Evolutionary conservation across 805 yeast genomes (phyloP).

Genomic region (Pichia gijzeniarum): DNA sequence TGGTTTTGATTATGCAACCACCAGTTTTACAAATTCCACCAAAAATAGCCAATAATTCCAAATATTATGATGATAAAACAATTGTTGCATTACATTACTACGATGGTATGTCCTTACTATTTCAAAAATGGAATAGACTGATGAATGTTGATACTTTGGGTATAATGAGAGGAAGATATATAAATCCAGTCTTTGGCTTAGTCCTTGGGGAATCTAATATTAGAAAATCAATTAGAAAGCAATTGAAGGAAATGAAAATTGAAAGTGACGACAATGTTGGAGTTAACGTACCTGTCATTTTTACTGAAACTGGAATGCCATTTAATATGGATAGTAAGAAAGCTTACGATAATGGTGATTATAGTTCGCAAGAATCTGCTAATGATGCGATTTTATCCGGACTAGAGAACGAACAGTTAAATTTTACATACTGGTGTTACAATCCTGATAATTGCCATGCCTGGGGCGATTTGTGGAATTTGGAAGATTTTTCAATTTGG

Average conservation of each 20-base stretch:
- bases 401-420: slow-evolving; percentile 63
- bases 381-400: slow-evolving; percentile 78
- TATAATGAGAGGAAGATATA: slow-evolving; percentile 69
- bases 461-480: slow-evolving; percentile 91
- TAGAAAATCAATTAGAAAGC: slow-evolving; percentile 62
- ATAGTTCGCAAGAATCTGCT: slow-evolving; percentile 69
- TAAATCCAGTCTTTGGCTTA: slow-evolving; percentile 64
- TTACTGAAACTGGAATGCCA: slow-evolving; percentile 97
- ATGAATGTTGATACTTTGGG: slow-evolving; percentile 90
- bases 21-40: slow-evolving; percentile 83
- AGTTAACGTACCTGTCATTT: slow-evolving; percentile 55
- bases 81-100: slow-evolving; percentile 86
- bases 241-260: slow-evolving; percentile 54
- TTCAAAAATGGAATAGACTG: slow-evolving; percentile 76
- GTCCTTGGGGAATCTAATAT: slow-evolving; percentile 81
- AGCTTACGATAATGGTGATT: slow-evolving; percentile 64
- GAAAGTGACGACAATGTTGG: slow-evolving; percentile 68
- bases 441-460: slow-evolving; percentile 63
- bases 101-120: slow-evolving; percentile 91
- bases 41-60: slow-evolving; percentile 39
- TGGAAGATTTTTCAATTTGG: slow-evolving; percentile 90
- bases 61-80: slow-evolving; percentile 53
- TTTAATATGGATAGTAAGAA: slow-evolving; percentile 84
- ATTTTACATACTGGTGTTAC: slow-evolving; percentile 86
- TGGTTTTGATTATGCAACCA: slow-evolving; percentile 66